Base-by-base conservation (phyloP, 176 grass and related monocot species). In the Pharus latifolius region DNA sequence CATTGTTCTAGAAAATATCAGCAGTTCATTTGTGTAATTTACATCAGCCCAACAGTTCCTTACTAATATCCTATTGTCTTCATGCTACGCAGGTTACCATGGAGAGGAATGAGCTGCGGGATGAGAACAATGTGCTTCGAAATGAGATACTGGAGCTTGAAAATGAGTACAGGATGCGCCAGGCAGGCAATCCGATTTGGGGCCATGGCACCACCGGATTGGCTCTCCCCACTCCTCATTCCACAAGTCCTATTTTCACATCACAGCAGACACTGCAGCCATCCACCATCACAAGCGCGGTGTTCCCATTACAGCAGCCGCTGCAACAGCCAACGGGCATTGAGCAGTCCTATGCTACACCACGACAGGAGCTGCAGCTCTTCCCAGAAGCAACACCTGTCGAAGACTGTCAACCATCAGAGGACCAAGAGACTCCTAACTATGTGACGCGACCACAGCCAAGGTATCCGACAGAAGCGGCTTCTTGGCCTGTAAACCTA, bases 71-170 rank as follows among this genome's bases (percentile, higher is more conserved):
- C 12, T 37, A n/a, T 57, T 10, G 54, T 31, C 20, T 7, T 37
- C 47, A 7, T 74, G 20, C 14, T 0, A 29, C 41, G 74, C 51
- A 96, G 85, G 88, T 96, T 50, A 83, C 78, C 0, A 69, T 73
- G 66, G 92, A 96, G 63, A 91, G 86, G 52, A 85, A 91, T 62
- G 92, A 91, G 55, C 46, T 96, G 83, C 86, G 51, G 63, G 88
- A 96, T 51, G 92, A 96, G 70, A 91, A 85, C 0, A 25, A 14
- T 27, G 75, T 55, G 9, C 85, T 96, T 18, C 48, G 78, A 52
- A 67, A 51, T 1, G 85, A 88, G 83, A 88, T 91, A n/a, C 45
- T 60, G 29, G 85, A 88, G 64, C 88, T 91, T 33, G 72, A 86
- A 69, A 86, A 69, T 0, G 62, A 85, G 67, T 54, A 86, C 27